Evolutionary conservation across 2,329 filamentous ascomycete species (phyloP).

Genomic region (Trichoderma oligosporum): DNA sequence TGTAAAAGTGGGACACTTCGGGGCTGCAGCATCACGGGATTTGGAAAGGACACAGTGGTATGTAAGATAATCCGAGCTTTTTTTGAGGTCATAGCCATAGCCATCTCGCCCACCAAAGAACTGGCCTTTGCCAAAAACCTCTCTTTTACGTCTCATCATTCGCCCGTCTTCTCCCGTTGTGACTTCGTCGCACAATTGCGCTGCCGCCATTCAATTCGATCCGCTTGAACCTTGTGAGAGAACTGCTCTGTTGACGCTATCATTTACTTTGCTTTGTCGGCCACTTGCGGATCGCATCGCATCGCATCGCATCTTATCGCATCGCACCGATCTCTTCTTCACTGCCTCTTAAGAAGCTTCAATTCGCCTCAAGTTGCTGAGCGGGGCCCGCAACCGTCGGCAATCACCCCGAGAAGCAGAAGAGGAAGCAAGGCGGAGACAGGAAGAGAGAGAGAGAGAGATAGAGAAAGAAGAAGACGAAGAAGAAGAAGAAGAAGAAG

Average conservation of each 20-base stretch:
- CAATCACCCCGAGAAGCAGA: neutral
- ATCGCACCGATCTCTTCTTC: neutral
- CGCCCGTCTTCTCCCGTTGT: conserved; percentile 4
- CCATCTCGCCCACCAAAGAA: neutral
- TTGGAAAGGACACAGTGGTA: conserved; percentile 40
- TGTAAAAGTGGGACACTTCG: conserved; percentile 27
- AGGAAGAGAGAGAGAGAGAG: neutral
- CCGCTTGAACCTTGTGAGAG: neutral
- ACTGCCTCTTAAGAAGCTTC: neutral
- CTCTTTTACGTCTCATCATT: too few relatives aligned
- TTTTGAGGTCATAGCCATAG: conserved; percentile 31
- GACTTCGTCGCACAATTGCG: conserved; percentile 15
- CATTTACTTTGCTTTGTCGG: neutral
- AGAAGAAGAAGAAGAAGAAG: neutral
- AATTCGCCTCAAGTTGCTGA: neutral
- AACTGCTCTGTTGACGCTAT: neutral
- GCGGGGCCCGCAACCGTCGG: neutral
- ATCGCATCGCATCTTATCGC: conserved; percentile 6
- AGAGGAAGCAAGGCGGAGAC: neutral
- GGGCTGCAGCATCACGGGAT: conserved; percentile 34
- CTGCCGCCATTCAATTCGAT: conserved; percentile 7
- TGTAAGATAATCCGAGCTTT: conserved; percentile 24
- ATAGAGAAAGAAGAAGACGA: too few relatives aligned
- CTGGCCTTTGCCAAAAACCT: neutral
- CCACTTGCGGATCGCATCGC: neutral